Evolutionary conservation across 768 basidiomycete species (phyloP).

Genomic region (Russula vinacea): DNA sequence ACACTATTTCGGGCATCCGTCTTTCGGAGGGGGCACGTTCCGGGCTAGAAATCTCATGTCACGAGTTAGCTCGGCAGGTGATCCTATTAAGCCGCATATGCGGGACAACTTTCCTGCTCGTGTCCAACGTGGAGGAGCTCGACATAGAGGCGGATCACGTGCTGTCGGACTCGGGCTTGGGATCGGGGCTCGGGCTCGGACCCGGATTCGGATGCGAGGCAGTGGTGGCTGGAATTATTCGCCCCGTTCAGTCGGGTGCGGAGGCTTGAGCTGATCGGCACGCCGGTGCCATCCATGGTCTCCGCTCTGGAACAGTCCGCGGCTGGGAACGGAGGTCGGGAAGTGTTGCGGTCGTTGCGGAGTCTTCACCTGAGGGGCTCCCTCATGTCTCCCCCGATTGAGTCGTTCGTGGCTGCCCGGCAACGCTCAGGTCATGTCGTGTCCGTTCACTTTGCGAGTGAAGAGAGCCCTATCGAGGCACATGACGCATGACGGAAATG

Average conservation of each 20-base stretch:
- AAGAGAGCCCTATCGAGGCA: neutral
- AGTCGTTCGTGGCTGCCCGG: constrained; percentile 1
- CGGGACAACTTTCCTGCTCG: constrained; percentile 1
- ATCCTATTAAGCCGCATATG: constrained; percentile 1
- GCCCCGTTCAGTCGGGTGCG: constrained; percentile 8
- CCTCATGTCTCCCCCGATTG: neutral
- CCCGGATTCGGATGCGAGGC: too few relatives aligned
- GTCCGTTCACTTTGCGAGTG: neutral
- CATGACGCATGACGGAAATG: neutral
- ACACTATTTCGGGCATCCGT: neutral
- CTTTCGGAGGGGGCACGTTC: neutral
- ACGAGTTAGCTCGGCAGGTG: constrained; percentile 1
- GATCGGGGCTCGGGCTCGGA: too few relatives aligned
- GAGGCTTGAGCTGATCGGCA: constrained; percentile 9
- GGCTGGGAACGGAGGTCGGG: neutral
- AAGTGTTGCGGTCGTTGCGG: constrained; percentile 3
- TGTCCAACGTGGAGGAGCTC: constrained; percentile 7
- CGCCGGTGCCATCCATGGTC: neutral
- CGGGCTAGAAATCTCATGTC: constrained; percentile 6
- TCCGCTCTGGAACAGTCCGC: constrained; percentile 5
- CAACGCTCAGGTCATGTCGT: constrained; percentile 7
- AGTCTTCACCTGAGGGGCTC: constrained; percentile 9
- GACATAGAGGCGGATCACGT: constrained; percentile 2
- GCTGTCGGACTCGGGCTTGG: neutral
- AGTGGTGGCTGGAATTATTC: constrained; percentile 15